These are phyloP conservation scores for Podospora comata DNA, from an alignment of 495 filamentous ascomycete genomes.

Conservation along the genomic window DNA sequence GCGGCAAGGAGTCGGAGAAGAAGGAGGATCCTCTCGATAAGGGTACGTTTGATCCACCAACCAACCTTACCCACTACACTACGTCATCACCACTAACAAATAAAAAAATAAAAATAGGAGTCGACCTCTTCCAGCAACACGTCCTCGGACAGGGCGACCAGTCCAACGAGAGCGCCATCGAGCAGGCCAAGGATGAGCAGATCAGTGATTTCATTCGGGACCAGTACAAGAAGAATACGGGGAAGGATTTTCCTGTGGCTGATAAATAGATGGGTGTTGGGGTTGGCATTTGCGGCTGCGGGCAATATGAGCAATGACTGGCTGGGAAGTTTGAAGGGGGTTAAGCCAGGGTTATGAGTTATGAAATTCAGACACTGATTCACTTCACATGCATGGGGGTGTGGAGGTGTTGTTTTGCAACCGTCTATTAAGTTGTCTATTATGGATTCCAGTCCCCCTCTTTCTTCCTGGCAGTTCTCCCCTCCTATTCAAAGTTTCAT, in stretches of 20 bases:
- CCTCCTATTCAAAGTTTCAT: neutral
- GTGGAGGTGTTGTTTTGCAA: too few relatives aligned
- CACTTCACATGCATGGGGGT: neutral
- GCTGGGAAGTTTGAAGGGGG: too few relatives aligned
- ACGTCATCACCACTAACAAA: neutral
- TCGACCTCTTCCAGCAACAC: constrained; percentile 64
- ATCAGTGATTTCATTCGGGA: constrained; percentile 60
- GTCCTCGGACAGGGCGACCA: constrained; percentile 59
- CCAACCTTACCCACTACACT: neutral
- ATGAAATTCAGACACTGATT: too few relatives aligned
- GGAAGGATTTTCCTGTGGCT: constrained; percentile 58
- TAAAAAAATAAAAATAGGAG: constrained; percentile 37
- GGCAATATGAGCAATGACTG: too few relatives aligned
- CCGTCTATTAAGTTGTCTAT: too few relatives aligned
- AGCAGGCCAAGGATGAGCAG: constrained; percentile 71
- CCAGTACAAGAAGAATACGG: constrained; percentile 59
- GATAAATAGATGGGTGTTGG: constrained; percentile 45
- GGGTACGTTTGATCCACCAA: constrained; percentile 34
- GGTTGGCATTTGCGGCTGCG: too few relatives aligned
- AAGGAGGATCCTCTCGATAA: constrained; percentile 65
- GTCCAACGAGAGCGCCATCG: constrained; percentile 63
- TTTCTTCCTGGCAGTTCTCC: neutral
- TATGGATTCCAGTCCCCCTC: neutral
- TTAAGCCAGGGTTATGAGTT: too few relatives aligned
- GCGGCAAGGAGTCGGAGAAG: constrained; percentile 61